phyloP scores from a whole-genome alignment of 2,329 filamentous ascomycete genomes.

The Akanthomyces dipterigenus region DNA sequence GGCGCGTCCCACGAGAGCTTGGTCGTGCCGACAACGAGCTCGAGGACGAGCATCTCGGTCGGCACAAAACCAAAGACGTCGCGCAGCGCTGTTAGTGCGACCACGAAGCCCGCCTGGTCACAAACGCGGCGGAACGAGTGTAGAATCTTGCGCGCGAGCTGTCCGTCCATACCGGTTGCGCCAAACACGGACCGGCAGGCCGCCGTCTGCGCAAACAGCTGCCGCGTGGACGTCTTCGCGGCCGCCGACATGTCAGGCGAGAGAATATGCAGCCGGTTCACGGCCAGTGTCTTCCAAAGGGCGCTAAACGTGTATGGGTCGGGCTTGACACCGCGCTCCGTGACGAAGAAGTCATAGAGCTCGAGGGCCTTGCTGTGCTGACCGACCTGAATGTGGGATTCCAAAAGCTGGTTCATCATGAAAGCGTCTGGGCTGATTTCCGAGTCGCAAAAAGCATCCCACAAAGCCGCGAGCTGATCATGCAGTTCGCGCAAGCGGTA shows the following conservation, averaged over 20 bases:
- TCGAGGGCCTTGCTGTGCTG: conserved; percentile 46
- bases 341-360: conserved; percentile 49
- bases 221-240: conserved; percentile 31
- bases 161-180: conserved; percentile 35
- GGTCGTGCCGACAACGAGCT: conserved; percentile 38
- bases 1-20: conserved; percentile 38
- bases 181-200: conserved; percentile 40
- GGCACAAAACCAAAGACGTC: conserved; percentile 38
- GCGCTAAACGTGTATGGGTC: conserved; percentile 64
- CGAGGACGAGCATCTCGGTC: conserved; percentile 39
- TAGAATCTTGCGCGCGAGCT: conserved; percentile 42
- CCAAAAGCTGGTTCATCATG: conserved; percentile 74
- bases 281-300: conserved; percentile 54
- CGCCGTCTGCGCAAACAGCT: conserved; percentile 42
- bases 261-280: conserved; percentile 41
- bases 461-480: conserved; percentile 51
- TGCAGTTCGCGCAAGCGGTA: conserved; percentile 59
- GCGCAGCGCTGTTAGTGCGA: conserved; percentile 38
- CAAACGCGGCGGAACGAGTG: conserved; percentile 43
- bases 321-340: conserved; percentile 43
- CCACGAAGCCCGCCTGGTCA: conserved; percentile 38
- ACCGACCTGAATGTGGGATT: conserved; percentile 56
- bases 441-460: conserved; percentile 54
- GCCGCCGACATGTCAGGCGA: conserved; percentile 21
- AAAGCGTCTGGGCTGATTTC: conserved; percentile 63